Conservation (phyloP, 768 basidiomycete genomes). For the Collybia sp. region DNA sequence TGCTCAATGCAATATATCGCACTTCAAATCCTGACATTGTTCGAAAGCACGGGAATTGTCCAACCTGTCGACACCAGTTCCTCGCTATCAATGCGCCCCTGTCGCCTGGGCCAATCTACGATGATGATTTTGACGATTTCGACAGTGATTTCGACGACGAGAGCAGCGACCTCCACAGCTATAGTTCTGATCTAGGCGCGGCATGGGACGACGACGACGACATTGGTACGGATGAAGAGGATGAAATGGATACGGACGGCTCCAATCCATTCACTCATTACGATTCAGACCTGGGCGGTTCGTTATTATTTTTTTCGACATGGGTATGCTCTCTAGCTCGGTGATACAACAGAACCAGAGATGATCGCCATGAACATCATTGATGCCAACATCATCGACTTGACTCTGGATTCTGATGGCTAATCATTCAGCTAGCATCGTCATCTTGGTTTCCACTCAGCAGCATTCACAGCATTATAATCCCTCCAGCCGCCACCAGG, state of each 20-base stretch:
- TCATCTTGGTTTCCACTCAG: too few species aligned
- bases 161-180: slow-evolving; percentile 28
- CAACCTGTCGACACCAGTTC: slow-evolving; percentile 60
- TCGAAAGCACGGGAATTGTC: slow-evolving; percentile 66
- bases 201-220: slow-evolving; percentile 18
- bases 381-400: too few species aligned
- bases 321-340: background rate
- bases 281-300: too few species aligned
- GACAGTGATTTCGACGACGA: slow-evolving; percentile 60
- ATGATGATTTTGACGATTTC: slow-evolving; percentile 63
- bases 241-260: slow-evolving; percentile 40
- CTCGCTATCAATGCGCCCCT: slow-evolving; percentile 41
- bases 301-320: too few species aligned
- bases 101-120: slow-evolving; percentile 33
- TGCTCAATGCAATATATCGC: background rate
- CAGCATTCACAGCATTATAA: too few species aligned
- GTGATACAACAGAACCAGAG: slow-evolving; percentile 2
- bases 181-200: slow-evolving; percentile 35
- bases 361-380: background rate
- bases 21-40: background rate
- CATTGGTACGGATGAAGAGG: slow-evolving; percentile 13
- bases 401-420: too few species aligned
- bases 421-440: slow-evolving; percentile 12
- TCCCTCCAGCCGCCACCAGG: too few species aligned
- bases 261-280: slow-evolving; percentile 22